These are phyloP conservation scores for Aspergillus sergii DNA, from an alignment of 2,329 filamentous ascomycete genomes.

Conservation along the genomic window DNA sequence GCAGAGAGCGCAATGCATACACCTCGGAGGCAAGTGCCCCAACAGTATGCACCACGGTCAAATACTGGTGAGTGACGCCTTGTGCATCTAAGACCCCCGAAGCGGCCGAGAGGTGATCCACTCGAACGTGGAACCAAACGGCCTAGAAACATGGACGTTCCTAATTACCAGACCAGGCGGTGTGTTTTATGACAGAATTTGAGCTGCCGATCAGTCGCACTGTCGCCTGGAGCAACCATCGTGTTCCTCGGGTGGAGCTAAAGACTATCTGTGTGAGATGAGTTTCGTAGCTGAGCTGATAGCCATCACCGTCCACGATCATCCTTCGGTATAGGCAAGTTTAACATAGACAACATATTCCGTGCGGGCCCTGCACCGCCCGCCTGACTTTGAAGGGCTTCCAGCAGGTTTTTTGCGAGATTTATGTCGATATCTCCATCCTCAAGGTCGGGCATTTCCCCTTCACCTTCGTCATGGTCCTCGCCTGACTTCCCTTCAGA, in stretches of 20 bases:
- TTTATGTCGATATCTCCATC: slow-evolving; percentile 82
- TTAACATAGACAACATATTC: slow-evolving; percentile 86
- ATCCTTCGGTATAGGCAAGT: slow-evolving; percentile 77
- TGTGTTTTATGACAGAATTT: background rate
- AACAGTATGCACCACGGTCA: background rate
- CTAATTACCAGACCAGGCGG: background rate
- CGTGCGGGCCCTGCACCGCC: slow-evolving; percentile 84
- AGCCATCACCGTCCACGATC: slow-evolving; percentile 49
- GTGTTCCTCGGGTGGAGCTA: too few relatives aligned
- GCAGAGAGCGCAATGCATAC: background rate
- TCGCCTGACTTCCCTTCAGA: slow-evolving; percentile 34
- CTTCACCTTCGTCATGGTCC: slow-evolving; percentile 19
- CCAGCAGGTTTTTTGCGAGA: slow-evolving; percentile 84
- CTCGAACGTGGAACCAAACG: background rate
- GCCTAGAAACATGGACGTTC: background rate
- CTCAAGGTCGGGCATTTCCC: slow-evolving; percentile 31
- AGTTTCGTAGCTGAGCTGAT: background rate
- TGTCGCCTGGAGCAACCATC: background rate
- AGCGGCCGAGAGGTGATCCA: background rate
- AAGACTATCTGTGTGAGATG: background rate
- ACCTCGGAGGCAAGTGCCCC: background rate
- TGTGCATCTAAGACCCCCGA: background rate
- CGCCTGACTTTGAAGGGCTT: slow-evolving; percentile 88
- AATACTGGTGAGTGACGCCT: too few relatives aligned
- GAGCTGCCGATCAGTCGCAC: background rate